phyloP scores from a whole-genome alignment of 176 grass and related monocot genomes.

The Carex cristatella region DNA sequence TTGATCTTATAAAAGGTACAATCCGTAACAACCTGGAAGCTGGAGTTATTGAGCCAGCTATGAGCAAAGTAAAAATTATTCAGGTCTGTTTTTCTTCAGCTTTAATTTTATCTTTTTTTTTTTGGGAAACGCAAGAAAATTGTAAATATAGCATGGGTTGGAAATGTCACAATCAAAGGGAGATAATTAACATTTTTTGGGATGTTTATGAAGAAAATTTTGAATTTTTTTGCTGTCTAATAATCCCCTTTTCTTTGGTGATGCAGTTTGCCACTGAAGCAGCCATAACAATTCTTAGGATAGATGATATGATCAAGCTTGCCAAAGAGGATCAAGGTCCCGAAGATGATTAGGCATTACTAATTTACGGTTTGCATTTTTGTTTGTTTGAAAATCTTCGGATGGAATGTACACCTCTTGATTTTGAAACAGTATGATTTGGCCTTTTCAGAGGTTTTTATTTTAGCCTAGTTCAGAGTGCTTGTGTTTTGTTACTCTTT shows the following conservation, averaged over 20 bases:
- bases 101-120: background rate
- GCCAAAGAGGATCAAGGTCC: conserved; percentile 59
- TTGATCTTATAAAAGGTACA: conserved; percentile 72
- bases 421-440: background rate
- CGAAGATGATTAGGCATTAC: conserved; percentile 37
- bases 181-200: background rate
- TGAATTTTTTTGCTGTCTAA: background rate
- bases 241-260: background rate
- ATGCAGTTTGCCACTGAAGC: conserved; percentile 86
- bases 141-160: background rate
- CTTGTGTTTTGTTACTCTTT: background rate
- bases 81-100: conserved; percentile 14
- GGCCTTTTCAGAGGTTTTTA: background rate
- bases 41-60: conserved; percentile 90
- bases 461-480: background rate
- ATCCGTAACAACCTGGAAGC: conserved; percentile 81
- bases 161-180: background rate
- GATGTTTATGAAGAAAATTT: background rate
- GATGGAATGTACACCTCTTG: background rate
- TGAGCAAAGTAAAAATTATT: conserved; percentile 98
- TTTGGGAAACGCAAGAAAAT: background rate
- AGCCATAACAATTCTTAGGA: conserved; percentile 88
- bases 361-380: background rate
- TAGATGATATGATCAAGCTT: conserved; percentile 97
- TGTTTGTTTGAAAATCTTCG: background rate